Conservation (phyloP, 129 eudicot species). For the Mikania micrantha region DNA sequence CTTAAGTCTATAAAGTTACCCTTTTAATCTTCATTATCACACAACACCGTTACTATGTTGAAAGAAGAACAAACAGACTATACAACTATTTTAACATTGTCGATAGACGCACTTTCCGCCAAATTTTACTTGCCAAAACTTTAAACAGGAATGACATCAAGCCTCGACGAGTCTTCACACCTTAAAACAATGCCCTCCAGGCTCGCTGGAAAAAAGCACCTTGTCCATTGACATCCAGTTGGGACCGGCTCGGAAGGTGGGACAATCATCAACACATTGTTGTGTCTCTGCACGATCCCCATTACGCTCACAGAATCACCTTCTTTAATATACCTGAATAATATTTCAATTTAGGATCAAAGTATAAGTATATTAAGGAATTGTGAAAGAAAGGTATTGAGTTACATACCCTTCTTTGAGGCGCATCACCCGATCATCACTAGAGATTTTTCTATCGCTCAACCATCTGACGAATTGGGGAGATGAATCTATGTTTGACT, state of each 20-base stretch:
- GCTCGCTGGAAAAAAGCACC: constrained; percentile 50
- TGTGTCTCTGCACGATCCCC: constrained; percentile 67
- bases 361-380: neutral
- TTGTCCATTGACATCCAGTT: constrained; percentile 60
- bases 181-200: constrained; percentile 59
- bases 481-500: constrained; percentile 56
- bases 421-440: constrained; percentile 72
- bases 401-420: constrained; percentile 60
- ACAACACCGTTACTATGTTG: constrained; percentile 22
- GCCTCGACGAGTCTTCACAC: constrained; percentile 62
- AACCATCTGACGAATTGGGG: constrained; percentile 65
- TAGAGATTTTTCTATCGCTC: constrained; percentile 49
- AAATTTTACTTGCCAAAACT: constrained; percentile 17
- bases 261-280: constrained; percentile 63
- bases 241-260: constrained; percentile 60
- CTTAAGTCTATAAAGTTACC: constrained; percentile 19
- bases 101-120: constrained; percentile 15
- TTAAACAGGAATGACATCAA: constrained; percentile 66
- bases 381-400: neutral
- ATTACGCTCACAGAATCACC: constrained; percentile 63
- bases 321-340: constrained; percentile 55
- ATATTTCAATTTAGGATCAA: neutral
- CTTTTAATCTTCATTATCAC: constrained; percentile 25
- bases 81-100: constrained; percentile 35
- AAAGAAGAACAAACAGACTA: constrained; percentile 31